Percentiles rank a stretch among this genome's conserved stretches.
These are phyloP conservation scores for Arctostaphylos glauca DNA, from an alignment of 148 eudicot species.

Conservation along the genomic window DNA sequence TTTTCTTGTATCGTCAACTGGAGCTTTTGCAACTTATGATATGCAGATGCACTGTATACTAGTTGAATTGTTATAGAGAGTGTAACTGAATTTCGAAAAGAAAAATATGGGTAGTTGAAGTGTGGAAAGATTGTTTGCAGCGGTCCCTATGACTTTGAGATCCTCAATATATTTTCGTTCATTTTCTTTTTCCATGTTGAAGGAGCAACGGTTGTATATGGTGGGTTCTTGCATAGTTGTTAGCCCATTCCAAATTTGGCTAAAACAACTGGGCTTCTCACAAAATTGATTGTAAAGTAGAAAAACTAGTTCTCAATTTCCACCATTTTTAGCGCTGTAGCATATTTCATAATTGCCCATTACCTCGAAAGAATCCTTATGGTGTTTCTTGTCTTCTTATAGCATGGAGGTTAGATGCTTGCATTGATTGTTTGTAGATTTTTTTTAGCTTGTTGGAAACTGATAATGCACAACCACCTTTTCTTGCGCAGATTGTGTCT, in stretches of 20 bases:
- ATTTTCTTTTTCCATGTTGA: neutral
- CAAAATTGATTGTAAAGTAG: neutral
- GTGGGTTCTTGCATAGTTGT: neutral
- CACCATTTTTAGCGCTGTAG: neutral
- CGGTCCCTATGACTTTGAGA: neutral
- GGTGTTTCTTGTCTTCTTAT: neutral
- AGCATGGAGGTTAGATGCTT: neutral
- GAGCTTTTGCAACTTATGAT: neutral
- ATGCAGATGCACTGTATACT: neutral
- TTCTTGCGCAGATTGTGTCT: neutral
- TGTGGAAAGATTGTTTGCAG: neutral
- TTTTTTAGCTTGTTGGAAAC: neutral
- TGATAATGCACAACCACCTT: neutral
- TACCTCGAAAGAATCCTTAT: neutral
- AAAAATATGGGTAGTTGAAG: neutral
- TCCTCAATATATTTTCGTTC: neutral
- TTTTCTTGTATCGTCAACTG: neutral
- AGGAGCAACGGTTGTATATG: neutral
- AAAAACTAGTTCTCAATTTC: neutral
- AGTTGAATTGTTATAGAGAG: neutral
- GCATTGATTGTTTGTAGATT: neutral
- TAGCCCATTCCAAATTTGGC: constrained; percentile 2
- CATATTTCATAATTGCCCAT: neutral
- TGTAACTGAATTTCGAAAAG: neutral
- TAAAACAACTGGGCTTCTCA: neutral